These are phyloP conservation scores for Saprolegnia diclina DNA, from an alignment of 352 stramenopile genomes.

Conservation along the genomic window DNA sequence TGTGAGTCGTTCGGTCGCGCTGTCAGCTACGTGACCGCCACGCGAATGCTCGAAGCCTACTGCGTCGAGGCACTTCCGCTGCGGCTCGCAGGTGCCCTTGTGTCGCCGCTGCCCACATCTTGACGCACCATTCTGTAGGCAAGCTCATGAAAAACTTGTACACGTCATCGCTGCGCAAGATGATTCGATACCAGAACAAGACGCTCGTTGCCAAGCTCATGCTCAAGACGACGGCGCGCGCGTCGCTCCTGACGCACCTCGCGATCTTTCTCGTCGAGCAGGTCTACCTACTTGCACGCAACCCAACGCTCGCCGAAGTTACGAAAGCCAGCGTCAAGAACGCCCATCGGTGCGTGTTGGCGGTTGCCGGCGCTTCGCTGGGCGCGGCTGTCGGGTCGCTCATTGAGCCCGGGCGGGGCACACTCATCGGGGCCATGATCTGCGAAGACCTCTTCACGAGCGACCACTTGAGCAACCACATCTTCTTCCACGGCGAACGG, in stretches of 20 bases:
- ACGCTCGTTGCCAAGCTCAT: slow-evolving; percentile 6
- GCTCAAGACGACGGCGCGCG: slow-evolving; percentile 2
- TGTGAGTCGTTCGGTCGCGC: not conserved
- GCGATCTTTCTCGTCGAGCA: slow-evolving; percentile 17
- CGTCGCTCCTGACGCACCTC: not conserved
- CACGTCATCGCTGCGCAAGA: slow-evolving; percentile 17
- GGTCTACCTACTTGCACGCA: not conserved
- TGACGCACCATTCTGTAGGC: not conserved
- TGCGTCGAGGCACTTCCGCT: not conserved
- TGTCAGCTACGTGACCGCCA: slow-evolving; percentile 8
- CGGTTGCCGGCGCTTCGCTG: not conserved
- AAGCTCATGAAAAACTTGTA: slow-evolving; percentile 5
- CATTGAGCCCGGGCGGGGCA: not conserved
- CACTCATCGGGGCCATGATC: not conserved
- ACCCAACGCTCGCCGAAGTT: not conserved
- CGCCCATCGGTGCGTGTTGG: not conserved
- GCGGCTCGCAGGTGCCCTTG: not conserved
- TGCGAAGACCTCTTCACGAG: not conserved
- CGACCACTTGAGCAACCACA: not conserved
- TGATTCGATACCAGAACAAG: not conserved
- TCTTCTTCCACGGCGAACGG: not conserved
- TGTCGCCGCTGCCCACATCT: not conserved
- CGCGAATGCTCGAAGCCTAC: slow-evolving; percentile 1
- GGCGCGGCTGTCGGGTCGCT: slow-evolving; percentile 4
- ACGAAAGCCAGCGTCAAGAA: not conserved